Base-by-base conservation (phyloP, 306 rosid genomes). In the Dalbergia cochinchinensis region DNA sequence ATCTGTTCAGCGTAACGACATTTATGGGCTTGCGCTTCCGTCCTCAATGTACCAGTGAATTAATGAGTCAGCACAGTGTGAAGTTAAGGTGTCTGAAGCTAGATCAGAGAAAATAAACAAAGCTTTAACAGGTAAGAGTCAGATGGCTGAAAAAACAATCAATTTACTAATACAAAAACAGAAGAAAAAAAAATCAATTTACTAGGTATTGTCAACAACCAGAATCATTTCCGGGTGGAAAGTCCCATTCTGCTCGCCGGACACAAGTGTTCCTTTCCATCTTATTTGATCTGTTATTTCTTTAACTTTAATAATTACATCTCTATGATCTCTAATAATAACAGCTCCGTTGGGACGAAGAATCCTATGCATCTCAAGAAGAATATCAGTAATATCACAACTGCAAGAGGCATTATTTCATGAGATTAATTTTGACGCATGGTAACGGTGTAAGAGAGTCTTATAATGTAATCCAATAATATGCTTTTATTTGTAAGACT, bases 321-420 rank as follows among this genome's bases (percentile, higher is more conserved):
- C 73, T 58, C 15, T 47, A 0, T 70, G 12, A 60, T 89, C 92
- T 82, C 92, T 84, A 47, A 89, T 77, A 54, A 88, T 82, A 48
- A 84, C 83, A 42, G 87, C 65, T 82, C 92, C 92, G 11, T 35
- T 54, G 0, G 90, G 92, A 54, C 90, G 84, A 82, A 89, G 64
- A 79, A 89, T 84, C 35, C 92, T 63, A 69, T 89, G 69, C 87
- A 89, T 82, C 88, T 89, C 88, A 14, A 89, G 19, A 63, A 86
- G 66, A 58, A 88, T 84, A 65, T 73, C 79, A 62, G 71, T 54
- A 73, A 88, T 69, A 37, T 84, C 87, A 77, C 92, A 88, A 86
- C 90, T 88, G 78, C 75, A 83, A 19, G 6, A 64, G 3, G 41
- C 71, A 57, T 79, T 0, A 12, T 45, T 11, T 68, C 41, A 37